A percentile compares a stretch with the other conserved stretches of the same genome.
Conservation (phyloP, 1,284 basidiomycete species). For the Trichosporon inkin region DNA sequence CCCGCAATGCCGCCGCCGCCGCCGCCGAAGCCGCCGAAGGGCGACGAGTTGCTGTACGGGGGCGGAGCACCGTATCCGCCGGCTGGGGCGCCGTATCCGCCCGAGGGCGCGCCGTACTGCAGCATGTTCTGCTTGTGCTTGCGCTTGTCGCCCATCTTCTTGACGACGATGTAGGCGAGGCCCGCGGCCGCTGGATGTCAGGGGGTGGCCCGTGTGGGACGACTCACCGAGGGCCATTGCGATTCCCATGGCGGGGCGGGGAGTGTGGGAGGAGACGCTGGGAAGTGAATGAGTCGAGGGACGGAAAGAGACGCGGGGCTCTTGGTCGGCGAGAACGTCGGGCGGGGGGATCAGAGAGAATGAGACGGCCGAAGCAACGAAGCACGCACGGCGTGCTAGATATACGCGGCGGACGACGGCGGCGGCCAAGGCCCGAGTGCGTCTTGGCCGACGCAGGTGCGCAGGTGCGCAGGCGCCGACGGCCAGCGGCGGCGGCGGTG, state of each 20-base stretch:
- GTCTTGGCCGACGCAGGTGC: too few relatives aligned
- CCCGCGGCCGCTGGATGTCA: conserved; percentile 12
- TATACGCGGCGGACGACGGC: too few relatives aligned
- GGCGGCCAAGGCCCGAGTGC: too few relatives aligned
- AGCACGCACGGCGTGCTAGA: too few relatives aligned
- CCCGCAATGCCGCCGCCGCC: conserved; percentile 2
- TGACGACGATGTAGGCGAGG: conserved; percentile 21
- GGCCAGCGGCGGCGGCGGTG: too few relatives aligned
- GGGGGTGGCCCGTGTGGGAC: not conserved
- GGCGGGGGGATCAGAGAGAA: too few relatives aligned
- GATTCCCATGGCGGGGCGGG: conserved; percentile 17
- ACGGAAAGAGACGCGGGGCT: too few relatives aligned
- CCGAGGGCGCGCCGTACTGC: not conserved
- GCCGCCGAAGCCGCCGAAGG: not conserved
- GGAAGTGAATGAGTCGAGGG: too few relatives aligned
- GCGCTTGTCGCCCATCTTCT: conserved; percentile 20
- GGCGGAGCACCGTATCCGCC: conserved; percentile 8
- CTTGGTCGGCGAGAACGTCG: too few relatives aligned
- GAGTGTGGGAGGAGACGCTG: not conserved
- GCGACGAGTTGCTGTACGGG: not conserved
- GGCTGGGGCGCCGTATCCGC: conserved; percentile 2
- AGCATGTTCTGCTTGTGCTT: not conserved
- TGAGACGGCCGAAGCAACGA: too few relatives aligned
- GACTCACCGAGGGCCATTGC: conserved; percentile 15
- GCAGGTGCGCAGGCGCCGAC: too few relatives aligned